phyloP scores from a whole-genome alignment of 345 rosid species.

The Durio zibethinus region DNA sequence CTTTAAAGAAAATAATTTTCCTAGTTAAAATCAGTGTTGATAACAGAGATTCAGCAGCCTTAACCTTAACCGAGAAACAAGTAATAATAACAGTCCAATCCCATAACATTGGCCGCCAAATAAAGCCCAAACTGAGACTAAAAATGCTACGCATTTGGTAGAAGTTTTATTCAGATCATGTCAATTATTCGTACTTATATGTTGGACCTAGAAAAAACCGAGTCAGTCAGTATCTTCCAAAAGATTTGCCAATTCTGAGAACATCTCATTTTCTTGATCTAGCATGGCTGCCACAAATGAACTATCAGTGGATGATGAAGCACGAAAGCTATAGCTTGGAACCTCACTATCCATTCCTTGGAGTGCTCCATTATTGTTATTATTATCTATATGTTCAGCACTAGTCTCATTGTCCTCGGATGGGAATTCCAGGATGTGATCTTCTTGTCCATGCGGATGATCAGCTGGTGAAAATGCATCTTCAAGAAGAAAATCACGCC shows the following conservation, averaged over 20 bases:
- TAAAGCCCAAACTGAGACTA: neutral
- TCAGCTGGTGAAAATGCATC: constrained; percentile 32
- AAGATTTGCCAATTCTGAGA: constrained; percentile 62
- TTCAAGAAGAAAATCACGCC: constrained; percentile 86
- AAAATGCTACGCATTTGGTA: neutral
- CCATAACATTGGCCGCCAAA: neutral
- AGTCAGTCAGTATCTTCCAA: constrained; percentile 43
- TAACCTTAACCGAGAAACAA: neutral
- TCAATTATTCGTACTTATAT: neutral
- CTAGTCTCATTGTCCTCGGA: constrained; percentile 17
- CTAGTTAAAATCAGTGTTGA: too few species aligned
- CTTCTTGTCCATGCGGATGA: constrained; percentile 25
- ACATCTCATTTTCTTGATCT: constrained; percentile 59
- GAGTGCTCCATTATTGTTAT: neutral
- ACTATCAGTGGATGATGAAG: constrained; percentile 26
- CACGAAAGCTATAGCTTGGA: constrained; percentile 18
- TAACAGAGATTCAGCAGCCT: too few species aligned
- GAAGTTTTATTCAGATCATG: neutral
- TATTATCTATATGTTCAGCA: neutral
- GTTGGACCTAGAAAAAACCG: neutral
- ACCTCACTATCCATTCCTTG: constrained; percentile 17
- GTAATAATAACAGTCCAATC: neutral
- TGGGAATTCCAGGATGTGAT: constrained; percentile 15
- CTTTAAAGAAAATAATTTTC: too few species aligned
- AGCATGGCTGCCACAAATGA: constrained; percentile 67